phyloP scores from a whole-genome alignment of 345 rosid genomes.

The Trapa bicornis region DNA sequence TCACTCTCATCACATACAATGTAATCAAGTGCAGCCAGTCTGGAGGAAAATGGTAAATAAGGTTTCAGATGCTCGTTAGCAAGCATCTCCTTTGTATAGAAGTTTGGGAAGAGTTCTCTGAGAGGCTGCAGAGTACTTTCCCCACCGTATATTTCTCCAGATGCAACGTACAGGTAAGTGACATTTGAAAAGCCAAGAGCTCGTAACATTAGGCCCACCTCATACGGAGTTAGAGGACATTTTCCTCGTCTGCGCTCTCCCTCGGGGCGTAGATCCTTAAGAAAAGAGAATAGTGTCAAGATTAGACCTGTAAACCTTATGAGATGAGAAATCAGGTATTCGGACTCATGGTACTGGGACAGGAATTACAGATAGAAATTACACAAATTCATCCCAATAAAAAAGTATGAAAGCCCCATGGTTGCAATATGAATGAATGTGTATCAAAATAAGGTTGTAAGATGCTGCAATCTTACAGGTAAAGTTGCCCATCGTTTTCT shows the following conservation, averaged over 20 bases:
- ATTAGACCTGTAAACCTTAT: neutral
- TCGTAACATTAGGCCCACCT: constrained; percentile 91
- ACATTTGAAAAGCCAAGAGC: constrained; percentile 87
- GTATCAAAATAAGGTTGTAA: constrained; percentile 1
- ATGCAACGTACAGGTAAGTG: constrained; percentile 81
- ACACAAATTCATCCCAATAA: neutral
- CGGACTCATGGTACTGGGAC: neutral
- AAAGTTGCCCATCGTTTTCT: constrained; percentile 94
- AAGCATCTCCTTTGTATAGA: constrained; percentile 90
- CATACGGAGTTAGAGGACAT: constrained; percentile 94
- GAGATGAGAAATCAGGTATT: neutral
- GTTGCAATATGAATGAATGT: neutral
- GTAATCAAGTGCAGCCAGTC: constrained; percentile 88
- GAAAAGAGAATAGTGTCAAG: neutral
- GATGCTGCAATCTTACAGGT: constrained; percentile 55
- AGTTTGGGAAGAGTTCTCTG: constrained; percentile 83
- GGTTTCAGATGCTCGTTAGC: constrained; percentile 64
- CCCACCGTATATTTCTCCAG: constrained; percentile 98
- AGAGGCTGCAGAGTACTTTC: constrained; percentile 78
- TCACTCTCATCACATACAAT: constrained; percentile 90
- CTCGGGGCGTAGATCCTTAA: constrained; percentile 73
- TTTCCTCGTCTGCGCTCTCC: constrained; percentile 90
- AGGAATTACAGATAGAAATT: too few relatives aligned
- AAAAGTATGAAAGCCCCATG: neutral
- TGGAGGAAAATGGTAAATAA: constrained; percentile 71